Conservation (phyloP, 768 basidiomycete species). For the Lactarius sanguifluus region DNA sequence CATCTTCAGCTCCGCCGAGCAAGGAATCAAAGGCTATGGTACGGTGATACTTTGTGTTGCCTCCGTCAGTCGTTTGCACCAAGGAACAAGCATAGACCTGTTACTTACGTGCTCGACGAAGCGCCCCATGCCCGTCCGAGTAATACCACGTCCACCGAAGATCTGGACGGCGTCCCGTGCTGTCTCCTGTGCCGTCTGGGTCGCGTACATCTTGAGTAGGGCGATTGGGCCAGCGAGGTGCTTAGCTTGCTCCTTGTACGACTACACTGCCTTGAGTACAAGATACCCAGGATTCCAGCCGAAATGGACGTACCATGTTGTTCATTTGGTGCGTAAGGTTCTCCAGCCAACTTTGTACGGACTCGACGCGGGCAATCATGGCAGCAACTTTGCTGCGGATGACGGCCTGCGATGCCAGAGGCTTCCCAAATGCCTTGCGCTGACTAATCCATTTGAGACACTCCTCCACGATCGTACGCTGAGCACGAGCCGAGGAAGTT, state of each 20-base stretch:
- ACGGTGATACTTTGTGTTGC: conserved; percentile 39
- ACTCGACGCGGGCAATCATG: conserved; percentile 87
- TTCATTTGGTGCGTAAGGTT: conserved; percentile 86
- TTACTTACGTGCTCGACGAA: conserved; percentile 66
- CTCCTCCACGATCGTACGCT: conserved; percentile 76
- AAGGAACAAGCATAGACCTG: background rate
- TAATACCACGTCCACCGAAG: conserved; percentile 85
- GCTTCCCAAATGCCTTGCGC: conserved; percentile 90
- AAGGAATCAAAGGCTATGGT: conserved; percentile 44
- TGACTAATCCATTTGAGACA: conserved; percentile 89
- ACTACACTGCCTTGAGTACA: conserved; percentile 38
- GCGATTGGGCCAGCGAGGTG: conserved; percentile 79
- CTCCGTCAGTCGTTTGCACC: conserved; percentile 18
- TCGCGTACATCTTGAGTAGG: conserved; percentile 76
- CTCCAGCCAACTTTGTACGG: conserved; percentile 84
- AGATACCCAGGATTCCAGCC: conserved; percentile 17
- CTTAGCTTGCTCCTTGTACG: conserved; percentile 70
- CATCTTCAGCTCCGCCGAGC: conserved; percentile 61
- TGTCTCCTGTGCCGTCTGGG: conserved; percentile 74
- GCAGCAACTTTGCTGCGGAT: conserved; percentile 83
- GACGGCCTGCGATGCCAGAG: conserved; percentile 77
- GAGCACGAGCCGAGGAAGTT: conserved; percentile 61
- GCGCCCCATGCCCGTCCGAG: conserved; percentile 76
- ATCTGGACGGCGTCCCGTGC: conserved; percentile 83
- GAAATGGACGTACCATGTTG: conserved; percentile 57